Percentiles rank a stretch among this genome's conserved stretches.
These are phyloP conservation scores for Sarcodon sp. DNA, from an alignment of 768 basidiomycete species.

Conservation along the genomic window DNA sequence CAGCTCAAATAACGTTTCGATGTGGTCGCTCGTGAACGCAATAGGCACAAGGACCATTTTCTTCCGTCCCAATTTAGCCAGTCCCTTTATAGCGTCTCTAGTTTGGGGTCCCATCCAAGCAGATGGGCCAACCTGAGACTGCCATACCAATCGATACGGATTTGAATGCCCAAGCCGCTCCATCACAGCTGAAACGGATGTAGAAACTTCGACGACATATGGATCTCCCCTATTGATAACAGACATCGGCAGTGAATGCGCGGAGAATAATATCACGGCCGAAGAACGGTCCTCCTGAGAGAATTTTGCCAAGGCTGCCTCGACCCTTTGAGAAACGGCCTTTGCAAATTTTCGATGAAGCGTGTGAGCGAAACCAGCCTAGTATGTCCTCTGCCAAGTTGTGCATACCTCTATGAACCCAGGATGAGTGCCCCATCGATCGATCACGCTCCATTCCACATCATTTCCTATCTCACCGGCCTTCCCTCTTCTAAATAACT, in stretches of 20 bases:
- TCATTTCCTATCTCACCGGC: slow-evolving; percentile 44
- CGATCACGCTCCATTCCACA: slow-evolving; percentile 94
- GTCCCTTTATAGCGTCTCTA: slow-evolving; percentile 77
- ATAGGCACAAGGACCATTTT: slow-evolving; percentile 82
- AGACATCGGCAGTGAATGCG: slow-evolving; percentile 95
- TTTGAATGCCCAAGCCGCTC: slow-evolving; percentile 64
- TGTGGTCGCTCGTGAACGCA: slow-evolving; percentile 98
- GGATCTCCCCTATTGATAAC: slow-evolving; percentile 99
- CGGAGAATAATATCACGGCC: slow-evolving; percentile 85
- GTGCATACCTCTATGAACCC: slow-evolving; percentile 82
- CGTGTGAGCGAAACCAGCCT: slow-evolving; percentile 2
- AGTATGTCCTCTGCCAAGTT: background rate
- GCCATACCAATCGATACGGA: slow-evolving; percentile 94
- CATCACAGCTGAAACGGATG: slow-evolving; percentile 92
- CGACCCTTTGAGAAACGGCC: slow-evolving; percentile 87
- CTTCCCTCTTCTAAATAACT: slow-evolving; percentile 61
- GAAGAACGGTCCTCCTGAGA: slow-evolving; percentile 56
- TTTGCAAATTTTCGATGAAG: slow-evolving; percentile 15
- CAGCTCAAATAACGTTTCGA: slow-evolving; percentile 95
- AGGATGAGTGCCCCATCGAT: slow-evolving; percentile 93
- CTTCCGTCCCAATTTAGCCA: slow-evolving; percentile 65
- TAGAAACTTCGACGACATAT: slow-evolving; percentile 90
- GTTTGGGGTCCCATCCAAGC: slow-evolving; percentile 99
- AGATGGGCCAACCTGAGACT: slow-evolving; percentile 92
- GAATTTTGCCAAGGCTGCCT: slow-evolving; percentile 71